These are phyloP conservation scores for Ceratocystis variospora DNA, from an alignment of 2,329 filamentous ascomycete species.

Conservation along the genomic window DNA sequence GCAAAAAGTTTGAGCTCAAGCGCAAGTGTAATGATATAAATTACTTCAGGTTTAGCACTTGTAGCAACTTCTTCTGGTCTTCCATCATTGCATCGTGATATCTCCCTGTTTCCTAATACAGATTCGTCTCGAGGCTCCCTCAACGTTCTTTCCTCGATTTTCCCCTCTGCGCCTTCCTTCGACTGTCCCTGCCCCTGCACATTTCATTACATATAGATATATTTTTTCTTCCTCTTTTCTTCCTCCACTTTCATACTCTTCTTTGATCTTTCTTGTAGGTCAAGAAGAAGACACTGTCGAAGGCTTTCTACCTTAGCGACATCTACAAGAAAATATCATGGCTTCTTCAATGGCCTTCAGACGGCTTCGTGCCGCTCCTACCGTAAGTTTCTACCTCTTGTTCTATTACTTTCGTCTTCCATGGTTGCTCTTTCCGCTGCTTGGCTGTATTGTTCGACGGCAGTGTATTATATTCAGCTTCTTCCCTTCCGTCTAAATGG, in stretches of 20 bases:
- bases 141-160: constrained; percentile 7
- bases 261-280: constrained; percentile 5
- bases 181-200: constrained; percentile 6
- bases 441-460: neutral
- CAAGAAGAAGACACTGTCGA: constrained; percentile 6
- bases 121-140: constrained; percentile 1
- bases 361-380: constrained; percentile 42
- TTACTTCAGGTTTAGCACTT: neutral
- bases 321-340: constrained; percentile 27
- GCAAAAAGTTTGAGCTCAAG: neutral
- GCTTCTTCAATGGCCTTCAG: constrained; percentile 53
- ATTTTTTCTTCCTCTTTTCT: constrained; percentile 9
- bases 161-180: constrained; percentile 13
- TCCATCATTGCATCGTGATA: neutral
- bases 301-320: constrained; percentile 1
- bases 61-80: neutral
- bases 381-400: constrained; percentile 33
- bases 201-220: constrained; percentile 11
- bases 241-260: neutral
- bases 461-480: neutral
- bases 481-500: neutral
- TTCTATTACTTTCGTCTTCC: constrained; percentile 19
- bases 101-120: neutral
- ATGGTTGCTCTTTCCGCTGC: constrained; percentile 17
- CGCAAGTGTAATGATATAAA: neutral